phyloP scores from a whole-genome alignment of 306 rosid species.

The Cicer yamashitae region DNA sequence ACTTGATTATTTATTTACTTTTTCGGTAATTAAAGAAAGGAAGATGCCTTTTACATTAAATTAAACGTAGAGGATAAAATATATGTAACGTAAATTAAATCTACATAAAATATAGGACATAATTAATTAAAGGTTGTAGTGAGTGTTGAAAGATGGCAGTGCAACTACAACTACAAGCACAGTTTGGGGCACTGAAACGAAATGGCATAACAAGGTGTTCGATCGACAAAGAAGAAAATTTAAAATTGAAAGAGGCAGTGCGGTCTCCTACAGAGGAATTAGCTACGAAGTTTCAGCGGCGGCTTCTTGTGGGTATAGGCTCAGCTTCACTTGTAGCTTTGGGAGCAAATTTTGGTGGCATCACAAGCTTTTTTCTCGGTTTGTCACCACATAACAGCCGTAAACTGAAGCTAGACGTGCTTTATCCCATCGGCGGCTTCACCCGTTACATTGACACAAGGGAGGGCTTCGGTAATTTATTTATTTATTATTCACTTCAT shows the following conservation, averaged over 20 bases:
- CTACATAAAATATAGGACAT: neutral
- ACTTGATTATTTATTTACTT: neutral
- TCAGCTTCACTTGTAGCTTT: constrained; percentile 83
- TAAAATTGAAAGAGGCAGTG: constrained; percentile 51
- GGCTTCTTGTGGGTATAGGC: constrained; percentile 68
- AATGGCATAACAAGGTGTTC: constrained; percentile 45
- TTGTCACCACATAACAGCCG: constrained; percentile 73
- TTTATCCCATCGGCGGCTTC: constrained; percentile 77
- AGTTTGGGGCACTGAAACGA: constrained; percentile 49
- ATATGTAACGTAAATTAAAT: neutral
- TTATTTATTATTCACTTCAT: constrained; percentile 14
- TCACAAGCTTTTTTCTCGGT: constrained; percentile 76
- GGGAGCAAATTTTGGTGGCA: constrained; percentile 84
- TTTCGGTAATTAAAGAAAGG: neutral
- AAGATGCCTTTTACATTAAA: neutral
- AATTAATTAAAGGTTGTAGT: neutral
- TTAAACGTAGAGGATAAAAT: neutral
- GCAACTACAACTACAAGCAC: constrained; percentile 30
- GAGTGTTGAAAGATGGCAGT: constrained; percentile 43
- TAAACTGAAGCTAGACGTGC: constrained; percentile 67
- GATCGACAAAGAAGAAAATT: constrained; percentile 29
- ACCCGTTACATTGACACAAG: constrained; percentile 77
- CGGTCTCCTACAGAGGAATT: constrained; percentile 27
- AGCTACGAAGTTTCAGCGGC: constrained; percentile 63
- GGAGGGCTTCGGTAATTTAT: constrained; percentile 74